These are phyloP conservation scores for Colletotrichum sp. DNA, from an alignment of 2,329 filamentous ascomycete genomes.

Conservation along the genomic window DNA sequence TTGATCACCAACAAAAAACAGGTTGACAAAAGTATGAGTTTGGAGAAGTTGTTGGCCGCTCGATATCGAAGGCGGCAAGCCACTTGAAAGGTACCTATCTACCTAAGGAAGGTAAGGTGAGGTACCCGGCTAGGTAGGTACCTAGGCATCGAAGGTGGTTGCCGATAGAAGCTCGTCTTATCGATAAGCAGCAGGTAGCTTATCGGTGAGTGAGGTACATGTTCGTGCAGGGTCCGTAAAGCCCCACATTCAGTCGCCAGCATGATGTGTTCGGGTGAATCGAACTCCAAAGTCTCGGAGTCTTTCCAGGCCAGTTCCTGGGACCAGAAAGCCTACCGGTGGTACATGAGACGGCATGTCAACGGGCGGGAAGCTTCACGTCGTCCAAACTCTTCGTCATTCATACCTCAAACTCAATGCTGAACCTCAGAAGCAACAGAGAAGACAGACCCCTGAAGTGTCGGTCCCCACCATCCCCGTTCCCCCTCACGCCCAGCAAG, in stretches of 20 bases:
- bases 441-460: background rate
- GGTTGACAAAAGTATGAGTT: background rate
- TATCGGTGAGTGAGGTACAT: background rate
- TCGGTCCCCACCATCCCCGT: background rate
- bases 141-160: background rate
- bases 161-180: background rate
- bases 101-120: background rate
- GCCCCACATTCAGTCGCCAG: background rate
- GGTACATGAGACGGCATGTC: background rate
- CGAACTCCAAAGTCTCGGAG: background rate
- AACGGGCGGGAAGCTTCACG: background rate
- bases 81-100: background rate
- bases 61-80: background rate
- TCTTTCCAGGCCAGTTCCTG: background rate
- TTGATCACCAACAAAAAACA: background rate
- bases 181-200: background rate
- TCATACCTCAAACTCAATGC: constrained; percentile 2
- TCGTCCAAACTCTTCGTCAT: background rate
- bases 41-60: background rate
- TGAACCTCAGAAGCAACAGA: background rate
- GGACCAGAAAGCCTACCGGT: background rate
- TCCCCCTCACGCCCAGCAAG: background rate
- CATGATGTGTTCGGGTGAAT: background rate
- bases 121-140: background rate
- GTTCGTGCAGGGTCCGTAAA: background rate